phyloP scores from a whole-genome alignment of 495 filamentous ascomycete genomes.

The Aspergillus sclerotiicarbonarius region DNA sequence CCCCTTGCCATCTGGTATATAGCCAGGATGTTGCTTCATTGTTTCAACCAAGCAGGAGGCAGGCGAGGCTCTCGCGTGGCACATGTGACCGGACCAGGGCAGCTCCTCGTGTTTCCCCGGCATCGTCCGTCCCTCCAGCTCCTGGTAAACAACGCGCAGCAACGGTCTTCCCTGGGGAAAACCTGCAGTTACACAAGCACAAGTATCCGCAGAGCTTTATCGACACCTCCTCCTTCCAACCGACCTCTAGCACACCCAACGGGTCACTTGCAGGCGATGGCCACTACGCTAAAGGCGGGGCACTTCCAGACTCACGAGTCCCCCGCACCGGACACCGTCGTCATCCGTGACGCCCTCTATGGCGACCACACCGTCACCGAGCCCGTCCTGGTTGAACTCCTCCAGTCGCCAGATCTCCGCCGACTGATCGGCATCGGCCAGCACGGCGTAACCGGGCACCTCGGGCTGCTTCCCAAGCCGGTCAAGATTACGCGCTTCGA shows the following conservation, averaged over 20 bases:
- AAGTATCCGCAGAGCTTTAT: not conserved
- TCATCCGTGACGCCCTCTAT: slow-evolving; percentile 37
- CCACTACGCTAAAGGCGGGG: slow-evolving; percentile 20
- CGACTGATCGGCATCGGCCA: slow-evolving; percentile 40
- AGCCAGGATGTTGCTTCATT: too few species aligned
- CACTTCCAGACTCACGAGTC: slow-evolving; percentile 25
- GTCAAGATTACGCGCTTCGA: slow-evolving; percentile 37
- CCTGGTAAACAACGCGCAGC: too few species aligned
- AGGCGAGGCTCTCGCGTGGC: too few species aligned
- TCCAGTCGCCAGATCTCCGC: slow-evolving; percentile 30
- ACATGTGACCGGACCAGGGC: too few species aligned
- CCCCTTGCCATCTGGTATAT: too few species aligned
- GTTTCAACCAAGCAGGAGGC: too few species aligned
- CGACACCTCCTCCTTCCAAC: not conserved
- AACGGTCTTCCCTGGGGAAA: too few species aligned
- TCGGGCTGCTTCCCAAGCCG: slow-evolving; percentile 30
- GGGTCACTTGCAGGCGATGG: not conserved
- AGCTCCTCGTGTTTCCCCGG: too few species aligned
- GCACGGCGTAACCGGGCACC: slow-evolving; percentile 36
- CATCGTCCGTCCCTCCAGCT: not conserved
- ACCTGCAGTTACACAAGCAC: too few species aligned
- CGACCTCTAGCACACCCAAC: not conserved
- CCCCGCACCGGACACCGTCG: slow-evolving; percentile 15
- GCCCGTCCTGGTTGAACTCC: slow-evolving; percentile 37
- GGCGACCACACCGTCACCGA: slow-evolving; percentile 32